Evolutionary conservation across 1,284 basidiomycete species (phyloP).

Genomic region (Psilocybe mexicana): DNA sequence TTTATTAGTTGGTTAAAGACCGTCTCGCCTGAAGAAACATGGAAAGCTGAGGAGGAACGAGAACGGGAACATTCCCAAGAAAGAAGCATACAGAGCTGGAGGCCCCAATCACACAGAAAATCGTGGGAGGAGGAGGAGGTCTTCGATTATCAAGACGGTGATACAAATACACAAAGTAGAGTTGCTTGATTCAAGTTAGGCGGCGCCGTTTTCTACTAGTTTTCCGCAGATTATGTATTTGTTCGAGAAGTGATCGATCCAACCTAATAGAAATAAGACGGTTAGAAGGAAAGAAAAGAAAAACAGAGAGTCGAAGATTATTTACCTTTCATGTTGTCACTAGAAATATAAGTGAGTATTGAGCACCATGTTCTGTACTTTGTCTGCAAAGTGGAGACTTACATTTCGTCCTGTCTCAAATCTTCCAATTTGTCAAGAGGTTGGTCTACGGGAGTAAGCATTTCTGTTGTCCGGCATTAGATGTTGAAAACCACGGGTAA

Average conservation of each 20-base stretch:
- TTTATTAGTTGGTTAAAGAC: conserved; percentile 15
- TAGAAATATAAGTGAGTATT: conserved; percentile 31
- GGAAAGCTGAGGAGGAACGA: conserved; percentile 2
- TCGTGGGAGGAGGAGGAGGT: background rate
- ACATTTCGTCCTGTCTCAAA: conserved; percentile 83
- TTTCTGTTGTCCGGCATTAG: conserved; percentile 54
- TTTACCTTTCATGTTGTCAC: conserved; percentile 86
- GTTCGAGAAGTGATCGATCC: conserved; percentile 88
- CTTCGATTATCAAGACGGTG: conserved; percentile 5
- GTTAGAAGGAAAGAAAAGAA: background rate
- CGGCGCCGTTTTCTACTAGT: conserved; percentile 72
- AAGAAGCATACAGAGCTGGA: background rate
- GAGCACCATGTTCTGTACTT: conserved; percentile 1
- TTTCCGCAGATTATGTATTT: conserved; percentile 88
- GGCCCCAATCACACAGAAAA: background rate
- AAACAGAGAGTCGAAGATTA: conserved; percentile 2
- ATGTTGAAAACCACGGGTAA: background rate
- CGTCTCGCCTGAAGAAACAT: conserved; percentile 7
- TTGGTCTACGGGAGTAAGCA: conserved; percentile 86
- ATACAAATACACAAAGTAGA: conserved; percentile 16
- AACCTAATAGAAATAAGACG: conserved; percentile 46
- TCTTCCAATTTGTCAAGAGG: conserved; percentile 84
- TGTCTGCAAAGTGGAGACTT: conserved; percentile 33
- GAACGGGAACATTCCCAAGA: background rate
- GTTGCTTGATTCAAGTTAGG: conserved; percentile 25